Percentiles rank a stretch among this genome's conserved stretches.
phyloP scores from a whole-genome alignment of 306 rosid species.

The Bauhinia variegata region DNA sequence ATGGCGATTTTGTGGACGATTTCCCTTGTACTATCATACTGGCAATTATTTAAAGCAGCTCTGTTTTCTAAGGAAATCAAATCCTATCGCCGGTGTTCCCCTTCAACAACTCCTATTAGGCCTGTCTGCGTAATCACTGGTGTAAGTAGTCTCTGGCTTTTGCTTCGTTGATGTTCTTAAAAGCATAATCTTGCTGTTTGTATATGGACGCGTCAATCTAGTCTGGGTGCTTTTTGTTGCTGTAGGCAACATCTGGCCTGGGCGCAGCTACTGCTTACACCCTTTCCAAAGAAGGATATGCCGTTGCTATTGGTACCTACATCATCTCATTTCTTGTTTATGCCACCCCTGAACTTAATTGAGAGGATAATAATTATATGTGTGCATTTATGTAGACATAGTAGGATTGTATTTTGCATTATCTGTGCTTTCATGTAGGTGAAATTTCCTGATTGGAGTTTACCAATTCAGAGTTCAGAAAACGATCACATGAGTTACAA shows the following conservation, averaged over 20 bases:
- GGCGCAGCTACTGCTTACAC: constrained; percentile 77
- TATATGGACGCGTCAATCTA: background rate
- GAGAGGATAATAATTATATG: background rate
- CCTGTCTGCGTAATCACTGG: constrained; percentile 88
- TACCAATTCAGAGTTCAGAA: background rate
- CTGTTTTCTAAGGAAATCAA: constrained; percentile 34
- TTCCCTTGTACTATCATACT: constrained; percentile 51
- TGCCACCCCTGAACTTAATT: background rate
- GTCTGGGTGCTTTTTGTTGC: background rate
- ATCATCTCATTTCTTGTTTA: background rate
- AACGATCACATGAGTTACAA: background rate
- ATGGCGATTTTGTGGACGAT: constrained; percentile 70
- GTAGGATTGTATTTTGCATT: background rate
- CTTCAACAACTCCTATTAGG: constrained; percentile 29
- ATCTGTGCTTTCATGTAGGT: too few species aligned
- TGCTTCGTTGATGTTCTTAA: background rate
- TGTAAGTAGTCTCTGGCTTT: constrained; percentile 41
- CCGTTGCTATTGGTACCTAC: constrained; percentile 65
- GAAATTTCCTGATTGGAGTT: too few species aligned
- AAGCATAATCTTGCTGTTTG: constrained; percentile 2
- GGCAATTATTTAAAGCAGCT: constrained; percentile 39
- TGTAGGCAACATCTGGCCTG: constrained; percentile 91
- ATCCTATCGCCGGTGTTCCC: constrained; percentile 46
- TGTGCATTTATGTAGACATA: background rate
- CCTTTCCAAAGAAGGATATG: constrained; percentile 73